These are phyloP conservation scores for Apiotrichum sp. DNA, from an alignment of 1,284 basidiomycete genomes.

Conservation along the genomic window DNA sequence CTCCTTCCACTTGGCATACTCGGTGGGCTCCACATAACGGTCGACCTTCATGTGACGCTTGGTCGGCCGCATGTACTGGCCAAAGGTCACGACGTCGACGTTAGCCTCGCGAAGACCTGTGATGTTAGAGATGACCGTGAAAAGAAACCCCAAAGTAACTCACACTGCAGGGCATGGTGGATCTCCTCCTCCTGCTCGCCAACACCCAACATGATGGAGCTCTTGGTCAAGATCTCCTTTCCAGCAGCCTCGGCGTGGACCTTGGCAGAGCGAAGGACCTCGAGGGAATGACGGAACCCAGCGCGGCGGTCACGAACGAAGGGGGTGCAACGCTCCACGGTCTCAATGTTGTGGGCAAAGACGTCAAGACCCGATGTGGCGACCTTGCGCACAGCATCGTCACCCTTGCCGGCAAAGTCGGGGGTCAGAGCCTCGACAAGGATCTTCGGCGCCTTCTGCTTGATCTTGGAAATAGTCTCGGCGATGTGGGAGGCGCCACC, in stretches of 20 bases:
- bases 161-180: conserved; percentile 74
- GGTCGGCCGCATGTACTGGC: conserved; percentile 99
- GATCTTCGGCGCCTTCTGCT: conserved; percentile 91
- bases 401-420: conserved; percentile 76
- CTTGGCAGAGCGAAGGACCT: conserved; percentile 79
- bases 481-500: conserved; percentile 93
- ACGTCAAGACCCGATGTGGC: conserved; percentile 92
- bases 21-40: conserved; percentile 86
- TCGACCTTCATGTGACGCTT: conserved; percentile 99
- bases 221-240: conserved; percentile 82
- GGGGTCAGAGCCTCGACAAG: conserved; percentile 95
- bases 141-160: conserved; percentile 20
- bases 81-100: conserved; percentile 98
- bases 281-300: conserved; percentile 81
- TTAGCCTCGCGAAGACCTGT: conserved; percentile 76
- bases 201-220: conserved; percentile 97
- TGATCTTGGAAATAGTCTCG: conserved; percentile 88
- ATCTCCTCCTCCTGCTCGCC: conserved; percentile 86
- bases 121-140: conserved; percentile 3
- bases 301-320: conserved; percentile 92
- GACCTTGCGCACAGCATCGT: conserved; percentile 67
- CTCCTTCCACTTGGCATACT: conserved; percentile 87
- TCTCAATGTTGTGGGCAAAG: conserved; percentile 97
- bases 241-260: conserved; percentile 73
- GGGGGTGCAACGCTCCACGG: conserved; percentile 86